phyloP scores from a whole-genome alignment of 495 filamentous ascomycete genomes.

The Aspergillus bertholletiae region DNA sequence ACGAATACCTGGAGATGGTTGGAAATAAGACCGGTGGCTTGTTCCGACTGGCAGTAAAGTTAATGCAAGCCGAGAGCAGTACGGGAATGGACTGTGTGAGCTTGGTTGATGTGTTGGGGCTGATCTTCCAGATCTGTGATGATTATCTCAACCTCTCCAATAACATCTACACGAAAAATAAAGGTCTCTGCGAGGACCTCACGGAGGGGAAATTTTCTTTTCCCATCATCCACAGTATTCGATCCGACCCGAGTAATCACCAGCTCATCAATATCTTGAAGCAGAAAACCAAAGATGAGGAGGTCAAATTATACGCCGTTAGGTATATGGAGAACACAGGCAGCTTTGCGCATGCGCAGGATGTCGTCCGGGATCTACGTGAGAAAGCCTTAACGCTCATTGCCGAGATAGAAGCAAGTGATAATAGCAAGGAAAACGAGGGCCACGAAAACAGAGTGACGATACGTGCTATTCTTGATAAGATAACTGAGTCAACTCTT shows the following conservation, averaged over 20 bases:
- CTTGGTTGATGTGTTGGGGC: constrained; percentile 84
- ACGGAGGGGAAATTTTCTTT: constrained; percentile 99
- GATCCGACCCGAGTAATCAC: constrained; percentile 70
- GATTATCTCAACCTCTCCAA: constrained; percentile 86
- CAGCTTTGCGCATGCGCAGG: constrained; percentile 80
- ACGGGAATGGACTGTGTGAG: constrained; percentile 67
- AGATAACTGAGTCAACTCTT: constrained; percentile 41
- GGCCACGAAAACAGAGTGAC: constrained; percentile 32
- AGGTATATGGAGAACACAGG: constrained; percentile 85
- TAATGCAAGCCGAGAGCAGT: constrained; percentile 89
- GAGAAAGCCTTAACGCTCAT: constrained; percentile 64
- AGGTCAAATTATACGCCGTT: constrained; percentile 91
- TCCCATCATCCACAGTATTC: constrained; percentile 93
- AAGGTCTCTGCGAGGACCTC: constrained; percentile 93
- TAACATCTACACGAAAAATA: constrained; percentile 75
- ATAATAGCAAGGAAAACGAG: constrained; percentile 31
- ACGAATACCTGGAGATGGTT: constrained; percentile 99
- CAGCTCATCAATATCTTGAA: constrained; percentile 89
- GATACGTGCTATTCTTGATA: constrained; percentile 43
- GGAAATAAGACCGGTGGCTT: constrained; percentile 96
- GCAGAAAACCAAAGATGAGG: constrained; percentile 80
- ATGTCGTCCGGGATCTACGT: constrained; percentile 64
- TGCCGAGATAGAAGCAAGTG: constrained; percentile 57
- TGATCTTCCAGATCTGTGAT: constrained; percentile 95
- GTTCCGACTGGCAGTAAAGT: constrained; percentile 87